Base-by-base conservation (phyloP, 2,329 filamentous ascomycete genomes). In the Huntiella decipiens region DNA sequence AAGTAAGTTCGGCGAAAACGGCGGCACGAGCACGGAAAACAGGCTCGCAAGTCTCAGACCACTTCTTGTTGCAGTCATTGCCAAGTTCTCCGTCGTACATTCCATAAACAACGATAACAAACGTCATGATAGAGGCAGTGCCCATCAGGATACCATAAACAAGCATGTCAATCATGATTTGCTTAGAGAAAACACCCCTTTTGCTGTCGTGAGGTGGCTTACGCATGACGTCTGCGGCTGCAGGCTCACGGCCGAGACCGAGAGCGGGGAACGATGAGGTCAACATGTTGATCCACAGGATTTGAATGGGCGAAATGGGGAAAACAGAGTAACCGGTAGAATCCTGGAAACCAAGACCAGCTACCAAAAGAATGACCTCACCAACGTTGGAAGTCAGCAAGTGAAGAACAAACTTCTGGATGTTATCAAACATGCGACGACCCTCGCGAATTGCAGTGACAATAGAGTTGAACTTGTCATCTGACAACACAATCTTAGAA, bases 251-350 rank as follows among this genome's bases (percentile, higher is more conserved):
- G 15, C 85, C 84, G 1, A 94, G 73, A 38, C 85, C 86, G 65
- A 94, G 91, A 49, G 87, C 86, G 1, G 85, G 85, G 59, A 91
- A 76, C 1, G 79, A 82, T 36, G 82, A 88, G 0, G 86, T 94
- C 46, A 91, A 73, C 81, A 93, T 88, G 61, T 93, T 93, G 59
- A 94, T 84, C 85, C 84, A 94, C 49, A 94, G 72, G 51, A 93
- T 88, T 55, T 93, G 79, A 8, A 93, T 75, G 0, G 86, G 84
- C 0, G 82, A 77, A 38, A 93, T 73, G 4, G 85, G 86, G 60
- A 92, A 93, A 7, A 93, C 84, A 0, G 84, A 91, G 50, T 82
- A 70, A 6, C 73, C 70, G 7, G 67, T 64, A 2, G 61, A 53
- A 56, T 93, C 86, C 55, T 85, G 81, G 64, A 93, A 92, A 0